Percentiles rank a stretch among this genome's conserved stretches.
phyloP scores from a whole-genome alignment of 441 rosid species.

The Cnidoscolus chayamansa region DNA sequence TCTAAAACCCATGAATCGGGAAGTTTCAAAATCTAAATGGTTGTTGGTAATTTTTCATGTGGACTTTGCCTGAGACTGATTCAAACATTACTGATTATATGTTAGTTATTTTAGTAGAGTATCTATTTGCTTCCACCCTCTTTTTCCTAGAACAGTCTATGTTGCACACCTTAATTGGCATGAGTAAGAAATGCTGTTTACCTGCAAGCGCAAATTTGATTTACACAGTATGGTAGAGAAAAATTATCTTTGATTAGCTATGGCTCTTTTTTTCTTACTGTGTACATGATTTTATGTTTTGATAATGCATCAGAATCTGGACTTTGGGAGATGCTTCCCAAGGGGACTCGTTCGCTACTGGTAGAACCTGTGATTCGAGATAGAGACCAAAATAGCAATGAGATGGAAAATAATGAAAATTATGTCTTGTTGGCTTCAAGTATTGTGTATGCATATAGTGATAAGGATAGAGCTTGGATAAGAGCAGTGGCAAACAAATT shows the following conservation, averaged over 20 bases:
- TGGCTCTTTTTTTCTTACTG: background rate
- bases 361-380: conserved; percentile 51
- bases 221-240: background rate
- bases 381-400: conserved; percentile 24
- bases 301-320: conserved; percentile 47
- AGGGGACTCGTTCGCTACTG: conserved; percentile 45
- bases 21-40: background rate
- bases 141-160: background rate
- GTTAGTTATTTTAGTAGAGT: background rate
- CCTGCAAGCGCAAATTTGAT: conserved; percentile 1
- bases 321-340: conserved; percentile 51
- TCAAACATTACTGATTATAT: background rate
- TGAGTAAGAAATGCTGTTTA: background rate
- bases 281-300: conserved; percentile 20
- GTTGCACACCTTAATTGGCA: background rate
- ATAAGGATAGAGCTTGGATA: conserved; percentile 83
- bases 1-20: background rate
- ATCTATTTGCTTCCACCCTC: background rate
- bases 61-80: background rate
- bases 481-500: conserved; percentile 68
- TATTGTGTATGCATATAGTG: conserved; percentile 57
- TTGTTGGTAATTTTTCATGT: background rate
- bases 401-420: conserved; percentile 39
- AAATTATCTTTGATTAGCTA: background rate
- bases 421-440: conserved; percentile 74